phyloP scores from a whole-genome alignment of 2,329 filamentous ascomycete species.

The Myriosclerotinia curreyana region DNA sequence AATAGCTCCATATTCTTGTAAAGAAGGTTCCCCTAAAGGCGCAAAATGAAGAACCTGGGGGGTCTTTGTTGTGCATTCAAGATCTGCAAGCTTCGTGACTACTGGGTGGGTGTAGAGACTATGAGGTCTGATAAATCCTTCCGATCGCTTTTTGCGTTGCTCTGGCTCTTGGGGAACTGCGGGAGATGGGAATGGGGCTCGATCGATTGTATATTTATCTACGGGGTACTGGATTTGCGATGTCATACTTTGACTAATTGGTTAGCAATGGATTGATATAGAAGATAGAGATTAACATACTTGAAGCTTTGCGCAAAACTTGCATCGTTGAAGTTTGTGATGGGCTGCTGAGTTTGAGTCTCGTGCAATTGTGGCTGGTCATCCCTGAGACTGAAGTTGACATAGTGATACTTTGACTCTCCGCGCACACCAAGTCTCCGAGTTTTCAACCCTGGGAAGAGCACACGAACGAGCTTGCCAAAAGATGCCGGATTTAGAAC shows the following conservation, averaged over 20 bases:
- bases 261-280: conserved; percentile 24
- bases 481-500: conserved; percentile 96
- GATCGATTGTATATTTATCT: conserved; percentile 39
- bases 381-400: conserved; percentile 61
- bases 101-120: conserved; percentile 61
- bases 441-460: conserved; percentile 94
- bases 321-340: conserved; percentile 50
- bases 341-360: conserved; percentile 47
- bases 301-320: conserved; percentile 51
- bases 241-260: conserved; percentile 33
- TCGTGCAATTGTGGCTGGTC: conserved; percentile 43
- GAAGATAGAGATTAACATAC: conserved; percentile 41
- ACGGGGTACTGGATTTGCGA: conserved; percentile 36
- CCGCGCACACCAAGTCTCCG: conserved; percentile 87
- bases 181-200: conserved; percentile 43
- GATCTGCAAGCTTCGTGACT: conserved; percentile 54
- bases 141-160: conserved; percentile 30
- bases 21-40: conserved; percentile 52
- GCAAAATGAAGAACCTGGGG: conserved; percentile 59
- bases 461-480: conserved; percentile 91
- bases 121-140: conserved; percentile 42
- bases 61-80: conserved; percentile 59
- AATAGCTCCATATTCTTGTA: conserved; percentile 66
- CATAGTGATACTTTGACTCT: conserved; percentile 98
- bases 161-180: conserved; percentile 40